These are phyloP conservation scores for Sugiyamaella smithiae DNA, from an alignment of 805 yeast genomes.

Conservation along the genomic window DNA sequence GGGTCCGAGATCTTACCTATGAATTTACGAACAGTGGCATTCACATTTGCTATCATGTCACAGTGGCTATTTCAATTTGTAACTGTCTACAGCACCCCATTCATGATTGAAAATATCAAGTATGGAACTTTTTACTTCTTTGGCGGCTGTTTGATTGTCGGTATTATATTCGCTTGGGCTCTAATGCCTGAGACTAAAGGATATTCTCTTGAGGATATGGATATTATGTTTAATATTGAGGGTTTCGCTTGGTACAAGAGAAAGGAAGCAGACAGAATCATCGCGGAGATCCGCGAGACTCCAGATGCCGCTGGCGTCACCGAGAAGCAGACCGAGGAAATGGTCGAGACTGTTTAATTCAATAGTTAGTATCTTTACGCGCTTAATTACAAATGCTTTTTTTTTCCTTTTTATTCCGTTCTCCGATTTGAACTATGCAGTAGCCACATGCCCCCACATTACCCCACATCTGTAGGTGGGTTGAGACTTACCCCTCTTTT, in stretches of 20 bases:
- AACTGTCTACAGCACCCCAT: constrained; percentile 46
- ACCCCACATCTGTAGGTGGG: constrained; percentile 1
- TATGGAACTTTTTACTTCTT: constrained; percentile 47
- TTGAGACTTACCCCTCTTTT: constrained; percentile 3
- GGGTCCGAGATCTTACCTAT: constrained; percentile 12
- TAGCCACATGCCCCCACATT: constrained; percentile 1
- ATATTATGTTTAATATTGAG: constrained; percentile 21
- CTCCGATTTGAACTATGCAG: not conserved
- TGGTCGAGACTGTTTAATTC: not conserved
- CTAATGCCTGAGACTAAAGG: constrained; percentile 45
- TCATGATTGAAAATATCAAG: constrained; percentile 43
- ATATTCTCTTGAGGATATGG: constrained; percentile 42
- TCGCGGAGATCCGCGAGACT: constrained; percentile 5
- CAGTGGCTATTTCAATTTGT: constrained; percentile 43
- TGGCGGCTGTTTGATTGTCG: constrained; percentile 26
- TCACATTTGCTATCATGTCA: constrained; percentile 13
- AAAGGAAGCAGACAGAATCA: constrained; percentile 13
- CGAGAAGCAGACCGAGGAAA: not conserved
- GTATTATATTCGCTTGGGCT: constrained; percentile 34
- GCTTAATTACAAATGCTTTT: too few relatives aligned
- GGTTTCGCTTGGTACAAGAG: constrained; percentile 12
- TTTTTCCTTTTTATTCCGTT: too few relatives aligned
- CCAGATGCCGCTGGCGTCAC: not conserved
- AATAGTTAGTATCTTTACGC: too few relatives aligned
- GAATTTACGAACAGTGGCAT: constrained; percentile 11